These are phyloP conservation scores for Pseudoscleropodium purum DNA, from an alignment of 225 moss, liverwort and hornwort species.

Conservation along the genomic window DNA sequence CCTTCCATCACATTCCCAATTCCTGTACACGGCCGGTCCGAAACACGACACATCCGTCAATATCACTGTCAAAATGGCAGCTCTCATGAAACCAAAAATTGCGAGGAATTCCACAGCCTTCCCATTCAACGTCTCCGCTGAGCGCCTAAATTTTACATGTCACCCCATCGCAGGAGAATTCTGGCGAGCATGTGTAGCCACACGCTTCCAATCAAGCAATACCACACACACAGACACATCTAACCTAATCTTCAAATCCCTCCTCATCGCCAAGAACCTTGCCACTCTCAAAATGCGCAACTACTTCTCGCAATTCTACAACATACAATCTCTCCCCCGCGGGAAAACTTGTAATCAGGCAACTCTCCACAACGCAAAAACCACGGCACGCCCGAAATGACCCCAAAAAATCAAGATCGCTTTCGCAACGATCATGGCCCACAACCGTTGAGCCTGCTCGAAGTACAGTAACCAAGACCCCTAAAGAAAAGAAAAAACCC, in stretches of 20 bases:
- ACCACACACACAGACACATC: background rate
- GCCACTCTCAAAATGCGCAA: background rate
- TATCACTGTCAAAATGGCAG: background rate
- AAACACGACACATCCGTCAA: background rate
- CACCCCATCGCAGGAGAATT: background rate
- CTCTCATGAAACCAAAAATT: background rate
- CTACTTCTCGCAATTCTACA: background rate
- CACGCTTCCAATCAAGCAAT: background rate
- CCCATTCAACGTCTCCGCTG: background rate
- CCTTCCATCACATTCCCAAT: background rate
- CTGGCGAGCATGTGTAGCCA: background rate
- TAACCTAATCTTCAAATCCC: conserved; percentile 2
- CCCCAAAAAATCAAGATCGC: background rate
- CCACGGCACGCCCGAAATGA: background rate
- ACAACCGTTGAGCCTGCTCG: background rate
- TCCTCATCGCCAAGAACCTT: background rate
- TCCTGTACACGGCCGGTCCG: background rate
- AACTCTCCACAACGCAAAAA: background rate
- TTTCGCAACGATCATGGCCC: background rate
- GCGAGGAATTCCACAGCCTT: background rate
- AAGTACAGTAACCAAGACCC: background rate
- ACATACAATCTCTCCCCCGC: background rate
- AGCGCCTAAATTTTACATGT: background rate
- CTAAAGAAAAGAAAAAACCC: background rate
- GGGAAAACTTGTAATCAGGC: background rate